phyloP scores from a whole-genome alignment of 805 yeast species.

The Lachancea dasiensis region DNA sequence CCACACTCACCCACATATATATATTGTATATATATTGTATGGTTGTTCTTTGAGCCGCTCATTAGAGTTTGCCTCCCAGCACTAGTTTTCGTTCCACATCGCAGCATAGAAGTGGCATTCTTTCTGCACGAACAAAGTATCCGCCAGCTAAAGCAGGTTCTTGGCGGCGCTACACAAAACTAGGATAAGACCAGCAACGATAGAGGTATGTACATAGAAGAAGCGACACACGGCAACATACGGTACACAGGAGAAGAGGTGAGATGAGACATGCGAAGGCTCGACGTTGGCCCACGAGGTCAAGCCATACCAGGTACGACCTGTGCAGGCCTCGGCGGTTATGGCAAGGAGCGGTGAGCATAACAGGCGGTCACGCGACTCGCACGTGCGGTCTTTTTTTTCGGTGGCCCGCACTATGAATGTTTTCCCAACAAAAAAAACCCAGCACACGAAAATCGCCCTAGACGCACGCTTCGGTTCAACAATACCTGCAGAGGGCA shows the following conservation, averaged over 20 bases:
- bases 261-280: too few species aligned
- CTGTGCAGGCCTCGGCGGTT: too few species aligned
- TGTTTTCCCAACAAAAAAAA: neutral
- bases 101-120: neutral
- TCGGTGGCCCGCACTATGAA: neutral
- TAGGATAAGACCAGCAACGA: neutral
- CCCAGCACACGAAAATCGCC: neutral
- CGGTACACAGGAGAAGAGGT: neutral
- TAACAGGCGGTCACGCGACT: too few species aligned
- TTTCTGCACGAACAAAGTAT: neutral
- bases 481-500: too few species aligned
- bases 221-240: too few species aligned
- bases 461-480: neutral
- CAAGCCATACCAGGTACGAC: too few species aligned
- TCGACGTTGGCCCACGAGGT: too few species aligned
- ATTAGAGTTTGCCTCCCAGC: neutral
- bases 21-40: too few species aligned
- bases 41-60: too few species aligned
- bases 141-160: slow-evolving; percentile 2
- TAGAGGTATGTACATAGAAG: neutral
- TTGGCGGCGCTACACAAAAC: neutral
- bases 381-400: neutral
- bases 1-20: too few species aligned
- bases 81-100: neutral
- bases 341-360: too few species aligned